Percentiles rank a stretch among this genome's conserved stretches.
These are phyloP conservation scores for Penicillium sp. DNA, from an alignment of 2,329 filamentous ascomycete genomes.

Conservation along the genomic window DNA sequence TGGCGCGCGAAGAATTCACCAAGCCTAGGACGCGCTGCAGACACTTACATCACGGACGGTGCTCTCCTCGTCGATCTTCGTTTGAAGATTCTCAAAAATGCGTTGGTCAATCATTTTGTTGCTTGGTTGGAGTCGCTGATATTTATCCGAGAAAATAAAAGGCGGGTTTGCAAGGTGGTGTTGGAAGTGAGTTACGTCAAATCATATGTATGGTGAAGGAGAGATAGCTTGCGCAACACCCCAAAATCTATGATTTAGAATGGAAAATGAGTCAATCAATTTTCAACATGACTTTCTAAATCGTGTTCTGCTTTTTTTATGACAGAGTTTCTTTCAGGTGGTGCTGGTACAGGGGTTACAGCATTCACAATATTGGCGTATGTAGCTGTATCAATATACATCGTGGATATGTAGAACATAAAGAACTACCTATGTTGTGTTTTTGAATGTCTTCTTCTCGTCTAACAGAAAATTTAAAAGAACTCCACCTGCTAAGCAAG, in stretches of 20 bases:
- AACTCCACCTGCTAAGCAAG: not conserved
- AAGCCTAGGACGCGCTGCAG: conserved; percentile 7
- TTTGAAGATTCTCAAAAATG: conserved; percentile 84
- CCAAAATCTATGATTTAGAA: not conserved
- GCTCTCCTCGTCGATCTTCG: conserved; percentile 84
- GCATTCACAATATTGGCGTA: not conserved
- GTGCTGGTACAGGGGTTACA: too few relatives aligned
- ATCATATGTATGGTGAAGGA: conserved; percentile 4
- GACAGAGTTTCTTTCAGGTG: not conserved
- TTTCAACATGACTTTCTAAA: too few relatives aligned
- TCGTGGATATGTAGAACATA: too few relatives aligned
- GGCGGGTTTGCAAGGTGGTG: conserved; percentile 6
- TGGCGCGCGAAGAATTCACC: conserved; percentile 22
- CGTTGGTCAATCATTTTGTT: conserved; percentile 68
- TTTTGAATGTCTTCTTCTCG: too few relatives aligned
- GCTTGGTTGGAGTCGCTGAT: conserved; percentile 1
- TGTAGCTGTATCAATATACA: not conserved
- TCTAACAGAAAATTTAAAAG: not conserved
- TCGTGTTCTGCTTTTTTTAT: too few relatives aligned
- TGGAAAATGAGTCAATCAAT: not conserved
- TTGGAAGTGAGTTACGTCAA: conserved; percentile 18
- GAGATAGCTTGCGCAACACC: not conserved
- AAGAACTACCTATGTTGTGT: too few relatives aligned
- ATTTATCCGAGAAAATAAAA: conserved; percentile 9
- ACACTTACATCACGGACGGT: conserved; percentile 68